These are phyloP conservation scores for Aspergillus versicolor DNA, from an alignment of 2,329 filamentous ascomycete species.

Conservation along the genomic window DNA sequence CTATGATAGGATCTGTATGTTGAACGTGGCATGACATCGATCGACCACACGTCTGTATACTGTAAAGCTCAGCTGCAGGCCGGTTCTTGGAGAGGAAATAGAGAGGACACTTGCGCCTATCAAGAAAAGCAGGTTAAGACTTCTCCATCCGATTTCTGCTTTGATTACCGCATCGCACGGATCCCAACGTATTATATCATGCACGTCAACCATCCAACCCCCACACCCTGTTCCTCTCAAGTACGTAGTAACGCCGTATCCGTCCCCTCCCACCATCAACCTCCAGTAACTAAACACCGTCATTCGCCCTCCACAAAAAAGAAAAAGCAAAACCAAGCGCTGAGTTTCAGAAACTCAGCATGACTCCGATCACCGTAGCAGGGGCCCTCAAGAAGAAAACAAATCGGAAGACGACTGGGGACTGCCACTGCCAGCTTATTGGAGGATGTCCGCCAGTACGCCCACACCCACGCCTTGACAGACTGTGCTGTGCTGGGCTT, in stretches of 20 bases:
- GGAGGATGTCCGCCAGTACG: background rate
- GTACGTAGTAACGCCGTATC: too few relatives aligned
- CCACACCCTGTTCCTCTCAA: background rate
- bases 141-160: background rate
- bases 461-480: background rate
- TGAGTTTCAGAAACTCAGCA: background rate
- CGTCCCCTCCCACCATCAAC: too few relatives aligned
- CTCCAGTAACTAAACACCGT: too few relatives aligned
- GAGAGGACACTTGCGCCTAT: background rate
- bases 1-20: background rate
- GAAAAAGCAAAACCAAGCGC: background rate
- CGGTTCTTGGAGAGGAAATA: background rate
- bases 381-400: slow-evolving; percentile 6
- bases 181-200: background rate
- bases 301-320: background rate
- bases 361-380: slow-evolving; percentile 5
- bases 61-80: background rate
- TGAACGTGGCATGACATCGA: slow-evolving; percentile 9
- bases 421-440: background rate
- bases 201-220: background rate
- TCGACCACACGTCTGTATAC: background rate
- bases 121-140: background rate
- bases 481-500: background rate
- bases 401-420: slow-evolving; percentile 4
- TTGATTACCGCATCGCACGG: background rate